Evolutionary conservation across 2,329 filamentous ascomycete species (phyloP), one percentile per base, ranked within the genome.

Genomic region (Trichothecium sympodiale): DNA sequence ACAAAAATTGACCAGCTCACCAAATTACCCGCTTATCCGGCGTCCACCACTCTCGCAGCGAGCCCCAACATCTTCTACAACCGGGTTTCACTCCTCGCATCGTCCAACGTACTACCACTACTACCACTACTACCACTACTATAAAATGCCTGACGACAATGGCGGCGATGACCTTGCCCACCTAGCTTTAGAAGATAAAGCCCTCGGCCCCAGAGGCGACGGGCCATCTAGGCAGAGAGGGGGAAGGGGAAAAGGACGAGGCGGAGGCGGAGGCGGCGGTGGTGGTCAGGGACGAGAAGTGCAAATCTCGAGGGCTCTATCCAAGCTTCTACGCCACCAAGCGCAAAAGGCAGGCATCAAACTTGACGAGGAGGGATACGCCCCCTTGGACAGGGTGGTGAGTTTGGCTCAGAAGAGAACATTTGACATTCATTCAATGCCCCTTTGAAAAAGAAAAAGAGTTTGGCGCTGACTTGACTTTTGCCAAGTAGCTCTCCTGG

Each of bases 341-440:
- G 73, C 72, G 8, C 56, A 57, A 34, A 68, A 65, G 28, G 74
- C 69, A 15, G 74, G 74, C 4, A 62, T 80, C 32, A 46, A 54
- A 46, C 63, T 80, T 7, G 74, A 80, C 47, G 55, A 46, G 2
- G 73, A 76, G 48, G 77, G 77, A 0, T 80, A 62, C 50, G 76
- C 74, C 29, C 58, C 63, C 31, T 52, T 80, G 38, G 67, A 75
- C 43, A 55, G 60, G 38, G 76, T 80, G 52, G 73, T 77, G 50
- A 67, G 73, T 68, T 15, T 27, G 6, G n/a, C n/a, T n/a, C n/a
- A n/a, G n/a, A n/a, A n/a, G n/a, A n/a, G n/a, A n/a, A n/a, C n/a
- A n/a, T n/a, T n/a, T n/a, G n/a, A n/a, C n/a, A n/a, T n/a, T 10
- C 31, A 13, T 33, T 17, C 8, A 8, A 8, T 2, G 18, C 4